A percentile compares a stretch with the other conserved stretches of the same genome.
Conservation (phyloP, 164 flowering plant species). For the Euptelea pleiosperma region DNA sequence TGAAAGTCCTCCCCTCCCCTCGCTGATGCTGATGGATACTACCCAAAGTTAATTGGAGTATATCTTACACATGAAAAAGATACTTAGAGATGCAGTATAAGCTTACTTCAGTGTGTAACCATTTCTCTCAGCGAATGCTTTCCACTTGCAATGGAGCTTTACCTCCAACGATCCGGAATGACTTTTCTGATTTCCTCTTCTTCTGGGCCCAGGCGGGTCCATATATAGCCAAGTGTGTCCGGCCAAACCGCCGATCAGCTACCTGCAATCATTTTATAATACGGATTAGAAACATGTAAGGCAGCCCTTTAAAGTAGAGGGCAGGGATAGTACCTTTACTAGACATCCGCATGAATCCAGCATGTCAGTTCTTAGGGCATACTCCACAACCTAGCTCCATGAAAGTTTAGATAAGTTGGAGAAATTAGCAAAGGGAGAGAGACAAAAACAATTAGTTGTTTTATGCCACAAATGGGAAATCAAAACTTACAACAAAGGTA, state of each 20-base stretch:
- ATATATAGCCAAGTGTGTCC: conserved; percentile 86
- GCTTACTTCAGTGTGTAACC: not conserved
- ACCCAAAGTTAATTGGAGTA: not conserved
- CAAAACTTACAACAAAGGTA: conserved; percentile 65
- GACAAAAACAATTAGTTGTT: not conserved
- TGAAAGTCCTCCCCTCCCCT: no score
- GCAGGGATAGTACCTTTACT: conserved; percentile 47
- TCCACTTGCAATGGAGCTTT: conserved; percentile 5
- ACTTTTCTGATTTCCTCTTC: conserved; percentile 38
- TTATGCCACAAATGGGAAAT: not conserved
- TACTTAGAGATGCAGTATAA: not conserved
- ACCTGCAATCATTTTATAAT: conserved; percentile 40
- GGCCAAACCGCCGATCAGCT: conserved; percentile 80
- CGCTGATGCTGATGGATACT: no score
- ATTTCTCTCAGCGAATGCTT: conserved; percentile 5
- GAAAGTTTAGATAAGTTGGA: conserved; percentile 4
- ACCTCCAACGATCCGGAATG: not conserved
- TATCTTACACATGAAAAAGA: not conserved
- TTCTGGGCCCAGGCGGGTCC: conserved; percentile 91
- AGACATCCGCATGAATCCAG: conserved; percentile 73
- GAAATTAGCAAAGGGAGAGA: not conserved
- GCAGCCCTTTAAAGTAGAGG: not conserved
- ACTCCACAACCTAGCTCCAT: conserved; percentile 71
- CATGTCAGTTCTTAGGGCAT: conserved; percentile 70
- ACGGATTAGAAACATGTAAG: not conserved